Evolutionary conservation across 106 monocot species (phyloP), one percentile per base, ranked within the genome.

Genomic region (Dendrobium catenatum): DNA sequence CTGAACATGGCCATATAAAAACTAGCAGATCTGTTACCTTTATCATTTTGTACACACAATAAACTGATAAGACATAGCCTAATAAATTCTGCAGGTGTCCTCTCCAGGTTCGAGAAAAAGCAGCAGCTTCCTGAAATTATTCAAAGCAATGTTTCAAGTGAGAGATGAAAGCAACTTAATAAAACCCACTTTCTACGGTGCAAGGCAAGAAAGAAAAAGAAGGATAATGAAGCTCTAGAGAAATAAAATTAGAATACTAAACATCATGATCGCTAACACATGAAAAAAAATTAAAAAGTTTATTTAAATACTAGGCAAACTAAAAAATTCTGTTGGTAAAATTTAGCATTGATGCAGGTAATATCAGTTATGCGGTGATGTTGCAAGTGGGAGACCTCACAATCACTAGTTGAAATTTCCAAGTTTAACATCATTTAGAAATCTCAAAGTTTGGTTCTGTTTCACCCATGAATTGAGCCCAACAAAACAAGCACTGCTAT

Each of bases 21-120:
- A 19, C 4, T 9, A 43, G 74, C 43, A 74, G 20, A 43, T 74
- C 20, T 77, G 19, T 59, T 91, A 98, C 98, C 98, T 95, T 98
- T 75, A 98, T 83, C 94, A 98, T 98, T 85, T 98, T 98, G 87
- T 93, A 98, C 42, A 98, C 89, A 91, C 98, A 98, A 59, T 98
- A 98, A 2, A 95, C 79, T 64, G 98, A 98, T 72, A 98, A 88
- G 42, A 93, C 95, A 89, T 98, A 98, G 79, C 98, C 98, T 80
- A 98, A 83, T 78, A 95, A 83, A 89, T 98, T 98, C 78, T 95
- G 91, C 66, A 95, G 80, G 81, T 98, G 94, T 29, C 98, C 98
- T 84, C 89, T 94, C 94, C 94, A 98, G 29, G 94, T 95, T 79
- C 94, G 85, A 84, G 98, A 95, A 88, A 86, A 98, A 68, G 89